Evolutionary conservation across 352 stramenopile species (phyloP), one percentile per base, ranked within the genome.

Genomic region (Pythium sp.): DNA sequence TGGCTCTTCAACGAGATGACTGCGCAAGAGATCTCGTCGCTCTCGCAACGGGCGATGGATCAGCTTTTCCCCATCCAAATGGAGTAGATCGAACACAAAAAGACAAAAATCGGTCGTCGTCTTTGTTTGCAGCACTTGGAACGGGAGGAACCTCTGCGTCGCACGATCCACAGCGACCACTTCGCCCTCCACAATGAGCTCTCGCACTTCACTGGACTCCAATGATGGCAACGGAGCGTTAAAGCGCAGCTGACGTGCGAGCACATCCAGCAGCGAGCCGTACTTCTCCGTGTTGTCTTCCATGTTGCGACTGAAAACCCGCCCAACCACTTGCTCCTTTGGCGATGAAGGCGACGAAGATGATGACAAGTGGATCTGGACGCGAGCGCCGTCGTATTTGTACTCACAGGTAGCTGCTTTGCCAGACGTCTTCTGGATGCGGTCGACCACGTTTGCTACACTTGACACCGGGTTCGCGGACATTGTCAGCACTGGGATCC

Each of bases 221-320:
- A 38, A 11, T 8, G 58, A 32, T 32, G 28, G 8, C 11, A 41
- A 43, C 20, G 64, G 58, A 46, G 24, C 32, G 71, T 72, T 11
- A 15, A 46, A 36, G 43, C 53, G 26, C 18, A 87, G 34, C 56
- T 81, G 68, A 11, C 68, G 69, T 62, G 76, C 60, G 14, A 91
- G 28, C 1, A 88, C 69, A 5, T 82, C 59, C 34, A 93, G 62
- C 28, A 92, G 66, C 20, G 81, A 83, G 7, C 74, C 79, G 64
- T 89, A 93, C 57, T 89, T 80, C 0, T 81, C 76, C 2, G 87
- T 93, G 38, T 88, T 82, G 61, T 92, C 78, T 55, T 95, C 87
- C 80, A 93, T 90, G 67, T 93, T 95, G 32, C 87, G 84, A 65
- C 87, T 95, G 70, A 95, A 95, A 38, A 95, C 82, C 38, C 78